Percentiles rank a stretch among this genome's conserved stretches.
phyloP scores from a whole-genome alignment of 2,329 filamentous ascomycete genomes.

The Sphaceloma murrayae region DNA sequence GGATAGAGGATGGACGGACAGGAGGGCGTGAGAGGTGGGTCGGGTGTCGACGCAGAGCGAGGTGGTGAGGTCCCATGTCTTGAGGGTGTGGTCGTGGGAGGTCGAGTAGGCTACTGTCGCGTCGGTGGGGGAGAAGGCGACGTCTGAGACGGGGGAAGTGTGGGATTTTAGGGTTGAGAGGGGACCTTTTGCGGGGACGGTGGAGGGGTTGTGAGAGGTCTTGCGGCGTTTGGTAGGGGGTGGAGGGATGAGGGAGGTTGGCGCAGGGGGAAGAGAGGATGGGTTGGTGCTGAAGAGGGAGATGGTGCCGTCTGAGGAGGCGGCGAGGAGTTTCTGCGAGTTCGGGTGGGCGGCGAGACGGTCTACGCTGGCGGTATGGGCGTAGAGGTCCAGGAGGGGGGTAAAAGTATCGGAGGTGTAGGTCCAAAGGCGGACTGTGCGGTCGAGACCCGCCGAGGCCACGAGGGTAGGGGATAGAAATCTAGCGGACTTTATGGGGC shows the following conservation, averaged over 20 bases:
- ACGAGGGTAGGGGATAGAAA: conserved; percentile 72
- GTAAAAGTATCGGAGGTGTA: conserved; percentile 54
- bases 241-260: conserved; percentile 58
- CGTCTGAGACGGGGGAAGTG: conserved; percentile 64
- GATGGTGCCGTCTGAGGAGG: conserved; percentile 70
- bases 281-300: conserved; percentile 85
- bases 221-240: conserved; percentile 67
- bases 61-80: conserved; percentile 85
- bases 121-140: conserved; percentile 76
- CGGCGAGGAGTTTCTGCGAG: conserved; percentile 71
- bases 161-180: conserved; percentile 64
- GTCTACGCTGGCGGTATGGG: conserved; percentile 67
- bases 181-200: conserved; percentile 62
- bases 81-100: conserved; percentile 82
- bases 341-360: conserved; percentile 63
- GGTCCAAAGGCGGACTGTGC: conserved; percentile 82
- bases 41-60: conserved; percentile 67
- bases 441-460: conserved; percentile 74
- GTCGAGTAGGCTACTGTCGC: conserved; percentile 82
- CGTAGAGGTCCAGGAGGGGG: conserved; percentile 71
- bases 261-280: conserved; percentile 62
- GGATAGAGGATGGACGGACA: conserved; percentile 66
- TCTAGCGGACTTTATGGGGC: conserved; percentile 69
- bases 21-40: conserved; percentile 71
- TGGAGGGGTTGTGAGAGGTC: conserved; percentile 42